Conservation (phyloP, 495 filamentous ascomycete genomes). For the Penicillium samsonianum region DNA sequence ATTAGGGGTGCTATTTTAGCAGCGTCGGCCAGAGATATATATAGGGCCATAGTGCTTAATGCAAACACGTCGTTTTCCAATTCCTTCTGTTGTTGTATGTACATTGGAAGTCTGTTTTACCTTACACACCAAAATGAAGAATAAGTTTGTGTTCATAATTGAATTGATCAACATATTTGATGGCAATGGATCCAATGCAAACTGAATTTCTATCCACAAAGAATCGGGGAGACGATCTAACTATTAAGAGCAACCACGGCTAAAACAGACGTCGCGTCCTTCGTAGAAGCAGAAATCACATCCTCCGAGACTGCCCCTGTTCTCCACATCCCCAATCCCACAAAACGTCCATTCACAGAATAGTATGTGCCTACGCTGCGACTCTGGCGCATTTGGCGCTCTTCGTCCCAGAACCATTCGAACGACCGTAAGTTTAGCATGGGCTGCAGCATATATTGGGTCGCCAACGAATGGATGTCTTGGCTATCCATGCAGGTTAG, state of each 20-base stretch:
- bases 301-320: conserved; percentile 1
- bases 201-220: no score
- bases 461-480: not conserved
- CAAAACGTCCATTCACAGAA: conserved; percentile 22
- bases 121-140: no score
- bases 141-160: no score
- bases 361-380: conserved; percentile 24
- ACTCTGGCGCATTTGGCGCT: not conserved
- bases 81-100: no score
- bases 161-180: no score
- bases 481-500: conserved; percentile 7
- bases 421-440: conserved; percentile 14
- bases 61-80: no score
- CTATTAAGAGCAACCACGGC: not conserved
- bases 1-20: no score
- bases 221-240: not conserved
- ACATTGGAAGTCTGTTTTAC: no score
- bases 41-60: no score
- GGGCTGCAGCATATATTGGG: conserved; percentile 24
- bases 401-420: conserved; percentile 14
- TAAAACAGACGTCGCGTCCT: not conserved
- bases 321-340: conserved; percentile 20
- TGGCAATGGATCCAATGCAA: no score
- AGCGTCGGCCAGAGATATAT: no score
- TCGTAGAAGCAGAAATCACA: conserved; percentile 1